Conservation (phyloP, 768 basidiomycete species). For the Mycena rebaudengoi region DNA sequence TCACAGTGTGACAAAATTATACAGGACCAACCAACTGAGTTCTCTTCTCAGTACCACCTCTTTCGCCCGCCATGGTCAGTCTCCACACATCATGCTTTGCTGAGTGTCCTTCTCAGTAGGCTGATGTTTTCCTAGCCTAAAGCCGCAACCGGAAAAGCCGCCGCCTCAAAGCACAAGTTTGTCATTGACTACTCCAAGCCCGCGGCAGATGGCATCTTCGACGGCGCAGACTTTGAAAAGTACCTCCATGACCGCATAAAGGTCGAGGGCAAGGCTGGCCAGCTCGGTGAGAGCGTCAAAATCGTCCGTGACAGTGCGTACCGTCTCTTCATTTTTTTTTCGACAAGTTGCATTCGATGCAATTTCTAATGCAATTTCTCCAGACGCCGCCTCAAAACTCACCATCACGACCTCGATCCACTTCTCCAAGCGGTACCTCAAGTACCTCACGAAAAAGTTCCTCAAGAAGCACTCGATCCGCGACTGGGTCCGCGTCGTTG, state of each 20-base stretch:
- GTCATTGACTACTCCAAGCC: slow-evolving; percentile 30
- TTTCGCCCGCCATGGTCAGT: slow-evolving; percentile 21
- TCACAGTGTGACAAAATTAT: too few species aligned
- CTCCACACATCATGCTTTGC: slow-evolving; percentile 21
- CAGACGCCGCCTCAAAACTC: slow-evolving; percentile 75
- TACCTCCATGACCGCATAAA: slow-evolving; percentile 95
- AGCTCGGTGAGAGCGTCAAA: slow-evolving; percentile 90
- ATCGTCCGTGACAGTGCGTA: slow-evolving; percentile 83
- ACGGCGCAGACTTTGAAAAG: slow-evolving; percentile 76
- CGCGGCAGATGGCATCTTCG: slow-evolving; percentile 60
- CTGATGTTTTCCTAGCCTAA: slow-evolving; percentile 27
- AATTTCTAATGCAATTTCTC: too few species aligned
- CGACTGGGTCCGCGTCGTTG: slow-evolving; percentile 98
- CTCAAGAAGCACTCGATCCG: slow-evolving; percentile 96
- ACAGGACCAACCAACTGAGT: not conserved
- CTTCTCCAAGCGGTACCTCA: slow-evolving; percentile 97
- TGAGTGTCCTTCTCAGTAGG: slow-evolving; percentile 30
- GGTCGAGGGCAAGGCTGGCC: slow-evolving; percentile 90
- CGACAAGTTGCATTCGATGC: slow-evolving; percentile 2
- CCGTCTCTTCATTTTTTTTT: not conserved
- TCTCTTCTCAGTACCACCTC: not conserved
- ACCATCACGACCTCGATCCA: slow-evolving; percentile 86
- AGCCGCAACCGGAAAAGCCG: slow-evolving; percentile 28
- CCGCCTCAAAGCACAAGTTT: slow-evolving; percentile 31
- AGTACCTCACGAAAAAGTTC: slow-evolving; percentile 99